Conservation (phyloP, 768 basidiomycete genomes). For the Leccinum fibrillosum region DNA sequence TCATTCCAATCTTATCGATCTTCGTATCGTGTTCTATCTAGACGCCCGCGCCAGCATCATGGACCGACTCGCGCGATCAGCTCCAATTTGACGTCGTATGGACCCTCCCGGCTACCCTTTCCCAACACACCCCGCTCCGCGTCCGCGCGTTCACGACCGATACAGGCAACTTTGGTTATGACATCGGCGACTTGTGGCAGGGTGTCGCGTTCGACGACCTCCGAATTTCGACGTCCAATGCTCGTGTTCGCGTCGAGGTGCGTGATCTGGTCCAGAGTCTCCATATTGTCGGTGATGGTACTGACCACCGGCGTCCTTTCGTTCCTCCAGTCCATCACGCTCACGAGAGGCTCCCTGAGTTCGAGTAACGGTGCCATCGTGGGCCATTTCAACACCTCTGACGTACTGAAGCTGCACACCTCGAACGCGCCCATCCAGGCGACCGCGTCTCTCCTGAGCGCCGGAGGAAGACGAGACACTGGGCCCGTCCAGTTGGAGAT, state of each 20-base stretch:
- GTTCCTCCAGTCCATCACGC: conserved; percentile 29
- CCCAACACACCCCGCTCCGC: conserved; percentile 11
- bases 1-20: background rate
- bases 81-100: conserved; percentile 29
- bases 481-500: conserved; percentile 12
- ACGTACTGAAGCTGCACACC: conserved; percentile 29
- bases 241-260: conserved; percentile 28
- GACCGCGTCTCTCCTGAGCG: conserved; percentile 24
- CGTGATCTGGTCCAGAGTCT: conserved; percentile 1
- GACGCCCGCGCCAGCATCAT: conserved; percentile 10
- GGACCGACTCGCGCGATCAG: conserved; percentile 7
- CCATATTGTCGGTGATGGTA: background rate
- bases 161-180: conserved; percentile 29
- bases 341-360: conserved; percentile 16
- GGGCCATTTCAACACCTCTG: conserved; percentile 36
- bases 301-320: background rate
- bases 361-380: conserved; percentile 35
- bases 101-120: conserved; percentile 24
- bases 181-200: conserved; percentile 26
- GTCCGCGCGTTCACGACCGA: conserved; percentile 29
- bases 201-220: conserved; percentile 28
- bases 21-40: background rate
- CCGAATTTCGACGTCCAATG: conserved; percentile 21
- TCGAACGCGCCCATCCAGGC: conserved; percentile 34
- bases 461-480: background rate